A percentile compares a stretch with the other conserved stretches of the same genome.
phyloP scores from a whole-genome alignment of 2,329 filamentous ascomycete genomes.

The Sporothrix dimorphospora region DNA sequence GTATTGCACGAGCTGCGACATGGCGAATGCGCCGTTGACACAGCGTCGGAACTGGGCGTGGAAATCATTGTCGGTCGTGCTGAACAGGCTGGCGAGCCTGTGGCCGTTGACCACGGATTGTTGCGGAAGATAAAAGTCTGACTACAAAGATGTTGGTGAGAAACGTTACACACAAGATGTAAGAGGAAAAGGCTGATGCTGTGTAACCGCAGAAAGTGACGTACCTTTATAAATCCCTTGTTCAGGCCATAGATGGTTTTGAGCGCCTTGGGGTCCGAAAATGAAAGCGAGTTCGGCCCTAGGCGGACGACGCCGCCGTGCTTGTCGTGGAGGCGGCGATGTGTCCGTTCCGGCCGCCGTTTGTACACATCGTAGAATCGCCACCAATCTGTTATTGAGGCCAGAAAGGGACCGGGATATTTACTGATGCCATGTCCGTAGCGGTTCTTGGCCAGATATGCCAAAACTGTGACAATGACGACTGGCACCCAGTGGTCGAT shows the following conservation, averaged over 20 bases:
- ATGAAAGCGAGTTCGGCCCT: constrained; percentile 74
- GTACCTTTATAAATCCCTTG: constrained; percentile 77
- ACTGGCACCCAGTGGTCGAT: constrained; percentile 50
- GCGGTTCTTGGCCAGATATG: constrained; percentile 53
- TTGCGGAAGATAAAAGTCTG: constrained; percentile 80
- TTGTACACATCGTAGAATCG: constrained; percentile 69
- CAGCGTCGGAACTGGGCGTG: constrained; percentile 75
- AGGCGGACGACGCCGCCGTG: constrained; percentile 75
- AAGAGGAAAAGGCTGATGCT: background rate
- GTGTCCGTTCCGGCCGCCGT: constrained; percentile 67
- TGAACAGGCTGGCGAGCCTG: constrained; percentile 73
- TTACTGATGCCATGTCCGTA: constrained; percentile 64
- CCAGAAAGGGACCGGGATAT: constrained; percentile 73
- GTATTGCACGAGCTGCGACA: constrained; percentile 76
- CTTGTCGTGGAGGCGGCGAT: constrained; percentile 68
- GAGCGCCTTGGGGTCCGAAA: constrained; percentile 72
- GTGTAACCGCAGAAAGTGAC: constrained; percentile 27
- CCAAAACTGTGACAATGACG: constrained; percentile 40
- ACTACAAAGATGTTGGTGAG: constrained; percentile 49
- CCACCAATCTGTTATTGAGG: constrained; percentile 73
- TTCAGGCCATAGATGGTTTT: constrained; percentile 81
- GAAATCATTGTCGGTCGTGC: constrained; percentile 73
- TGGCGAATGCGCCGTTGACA: constrained; percentile 76
- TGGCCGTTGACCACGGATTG: constrained; percentile 71
- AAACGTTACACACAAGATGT: background rate